Evolutionary conservation across 2,329 filamentous ascomycete species (phyloP).

Genomic region (Epichloe typhina): DNA sequence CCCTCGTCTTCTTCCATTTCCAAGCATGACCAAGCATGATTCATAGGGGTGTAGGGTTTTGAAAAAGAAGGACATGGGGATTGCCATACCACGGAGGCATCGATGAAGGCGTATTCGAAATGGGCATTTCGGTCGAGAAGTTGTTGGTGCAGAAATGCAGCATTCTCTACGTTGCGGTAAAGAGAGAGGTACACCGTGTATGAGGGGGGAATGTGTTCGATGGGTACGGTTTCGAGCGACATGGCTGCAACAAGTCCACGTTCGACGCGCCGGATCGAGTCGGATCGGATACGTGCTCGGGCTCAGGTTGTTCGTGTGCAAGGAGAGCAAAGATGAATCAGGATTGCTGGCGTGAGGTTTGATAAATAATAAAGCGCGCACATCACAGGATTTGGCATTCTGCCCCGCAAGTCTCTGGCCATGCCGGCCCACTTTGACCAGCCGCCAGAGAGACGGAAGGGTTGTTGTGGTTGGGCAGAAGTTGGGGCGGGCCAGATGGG

Average conservation of each 20-base stretch:
- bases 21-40: not conserved
- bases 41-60: not conserved
- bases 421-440: conserved; percentile 1
- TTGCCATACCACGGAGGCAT: conserved; percentile 61
- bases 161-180: conserved; percentile 66
- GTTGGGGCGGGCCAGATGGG: too few relatives aligned
- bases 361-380: conserved; percentile 1
- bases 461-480: too few relatives aligned
- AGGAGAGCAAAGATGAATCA: not conserved
- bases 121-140: conserved; percentile 70
- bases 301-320: not conserved
- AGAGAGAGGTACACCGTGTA: conserved; percentile 61
- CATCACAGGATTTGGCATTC: conserved; percentile 1
- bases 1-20: not conserved
- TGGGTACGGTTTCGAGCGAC: conserved; percentile 47
- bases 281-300: not conserved
- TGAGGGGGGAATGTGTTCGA: conserved; percentile 61
- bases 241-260: not conserved
- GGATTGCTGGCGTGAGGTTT: not conserved
- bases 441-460: not conserved
- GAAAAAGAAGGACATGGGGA: too few relatives aligned
- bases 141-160: conserved; percentile 65
- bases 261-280: not conserved
- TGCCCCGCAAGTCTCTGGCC: conserved; percentile 3
- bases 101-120: conserved; percentile 90